Conservation (phyloP, 345 rosid species). For the Boechera divaricarpa region DNA sequence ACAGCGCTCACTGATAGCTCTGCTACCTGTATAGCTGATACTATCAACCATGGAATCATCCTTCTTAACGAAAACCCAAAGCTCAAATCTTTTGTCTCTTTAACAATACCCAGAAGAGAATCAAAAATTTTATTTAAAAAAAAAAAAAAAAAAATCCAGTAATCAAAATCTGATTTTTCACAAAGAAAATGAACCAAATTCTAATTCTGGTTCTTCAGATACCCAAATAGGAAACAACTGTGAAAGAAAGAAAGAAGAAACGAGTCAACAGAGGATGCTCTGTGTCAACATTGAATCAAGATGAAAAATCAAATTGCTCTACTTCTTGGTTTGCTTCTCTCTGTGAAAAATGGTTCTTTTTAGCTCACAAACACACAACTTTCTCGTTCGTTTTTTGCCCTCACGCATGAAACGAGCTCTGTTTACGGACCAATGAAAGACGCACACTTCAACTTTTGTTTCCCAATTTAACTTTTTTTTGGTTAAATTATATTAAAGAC, state of each 20-base stretch:
- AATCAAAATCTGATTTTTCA: conserved; percentile 20
- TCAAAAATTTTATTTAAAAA: neutral
- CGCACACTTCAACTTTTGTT: conserved; percentile 12
- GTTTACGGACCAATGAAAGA: conserved; percentile 30
- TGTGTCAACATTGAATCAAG: conserved; percentile 34
- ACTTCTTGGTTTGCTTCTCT: conserved; percentile 6
- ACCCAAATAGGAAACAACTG: neutral
- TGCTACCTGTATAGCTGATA: conserved; percentile 64
- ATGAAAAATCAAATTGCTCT: neutral
- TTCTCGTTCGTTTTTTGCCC: conserved; percentile 42
- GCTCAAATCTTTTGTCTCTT: neutral
- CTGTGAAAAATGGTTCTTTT: conserved; percentile 28
- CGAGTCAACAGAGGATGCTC: conserved; percentile 25
- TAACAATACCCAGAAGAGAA: neutral
- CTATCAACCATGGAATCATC: conserved; percentile 55
- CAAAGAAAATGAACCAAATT: neutral
- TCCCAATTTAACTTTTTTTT: neutral
- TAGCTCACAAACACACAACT: conserved; percentile 43
- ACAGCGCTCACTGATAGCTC: conserved; percentile 81
- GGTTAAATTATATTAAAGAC: neutral
- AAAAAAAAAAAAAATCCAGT: neutral
- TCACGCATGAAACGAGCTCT: conserved; percentile 36
- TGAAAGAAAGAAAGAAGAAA: conserved; percentile 10
- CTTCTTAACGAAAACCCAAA: neutral
- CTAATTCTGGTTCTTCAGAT: conserved; percentile 13